phyloP scores from a whole-genome alignment of 1,139 yeast genomes.

The Candida glucosophila region DNA sequence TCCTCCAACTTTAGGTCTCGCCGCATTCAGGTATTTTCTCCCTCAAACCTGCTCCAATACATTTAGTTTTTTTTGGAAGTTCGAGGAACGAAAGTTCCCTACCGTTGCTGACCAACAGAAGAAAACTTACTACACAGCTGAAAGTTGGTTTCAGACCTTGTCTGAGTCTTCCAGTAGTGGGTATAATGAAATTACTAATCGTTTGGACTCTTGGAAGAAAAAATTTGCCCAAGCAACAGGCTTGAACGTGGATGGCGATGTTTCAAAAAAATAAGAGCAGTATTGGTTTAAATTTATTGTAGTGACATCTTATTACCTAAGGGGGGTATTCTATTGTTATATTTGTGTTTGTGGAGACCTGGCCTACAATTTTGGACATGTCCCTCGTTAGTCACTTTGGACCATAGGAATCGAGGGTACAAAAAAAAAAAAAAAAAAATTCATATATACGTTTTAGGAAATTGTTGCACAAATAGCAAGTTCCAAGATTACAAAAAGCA shows the following conservation, averaged over 20 bases:
- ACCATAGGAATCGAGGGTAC: no score
- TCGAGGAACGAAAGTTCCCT: slow-evolving; percentile 62
- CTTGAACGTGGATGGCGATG: slow-evolving; percentile 56
- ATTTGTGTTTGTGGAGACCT: no score
- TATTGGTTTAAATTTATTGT: no score
- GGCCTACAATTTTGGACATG: no score
- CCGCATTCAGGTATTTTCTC: slow-evolving; percentile 64
- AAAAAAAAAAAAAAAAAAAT: no score
- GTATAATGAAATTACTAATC: slow-evolving; percentile 28
- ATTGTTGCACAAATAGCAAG: no score
- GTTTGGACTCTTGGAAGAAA: slow-evolving; percentile 37
- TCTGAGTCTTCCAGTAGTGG: slow-evolving; percentile 28
- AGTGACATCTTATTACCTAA: no score
- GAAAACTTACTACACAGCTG: slow-evolving; percentile 36
- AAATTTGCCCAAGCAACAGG: slow-evolving; percentile 58
- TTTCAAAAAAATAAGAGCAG: slow-evolving; percentile 37
- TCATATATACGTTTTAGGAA: no score
- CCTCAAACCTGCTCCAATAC: slow-evolving; percentile 74
- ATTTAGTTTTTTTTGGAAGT: slow-evolving; percentile 48
- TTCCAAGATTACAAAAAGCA: no score
- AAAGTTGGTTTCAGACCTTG: slow-evolving; percentile 35
- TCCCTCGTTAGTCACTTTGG: no score
- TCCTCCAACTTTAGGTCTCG: slow-evolving; percentile 61
- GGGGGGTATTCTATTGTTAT: no score
- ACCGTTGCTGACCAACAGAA: slow-evolving; percentile 59